Evolutionary conservation across 768 basidiomycete genomes (phyloP).

Genomic region (Lactarius indigo): DNA sequence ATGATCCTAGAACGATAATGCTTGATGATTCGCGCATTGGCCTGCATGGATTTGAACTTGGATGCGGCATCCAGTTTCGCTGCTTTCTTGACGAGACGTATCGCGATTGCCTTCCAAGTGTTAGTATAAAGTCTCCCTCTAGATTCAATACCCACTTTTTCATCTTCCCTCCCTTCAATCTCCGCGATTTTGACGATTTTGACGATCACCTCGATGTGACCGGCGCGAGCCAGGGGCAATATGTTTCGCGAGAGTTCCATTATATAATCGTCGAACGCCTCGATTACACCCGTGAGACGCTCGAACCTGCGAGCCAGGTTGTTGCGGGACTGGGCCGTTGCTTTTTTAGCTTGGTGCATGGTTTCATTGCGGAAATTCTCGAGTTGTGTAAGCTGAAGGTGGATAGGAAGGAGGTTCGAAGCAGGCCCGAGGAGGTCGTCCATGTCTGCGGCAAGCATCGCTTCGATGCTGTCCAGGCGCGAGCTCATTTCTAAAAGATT

Average conservation of each 20-base stretch:
- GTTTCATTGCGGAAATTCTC: constrained; percentile 94
- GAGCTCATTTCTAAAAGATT: constrained; percentile 91
- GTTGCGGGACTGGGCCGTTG: constrained; percentile 58
- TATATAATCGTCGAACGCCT: constrained; percentile 83
- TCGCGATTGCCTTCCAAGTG: constrained; percentile 75
- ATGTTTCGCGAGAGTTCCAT: constrained; percentile 71
- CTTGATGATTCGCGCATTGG: constrained; percentile 89
- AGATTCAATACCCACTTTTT: constrained; percentile 59
- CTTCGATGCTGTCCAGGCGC: constrained; percentile 74
- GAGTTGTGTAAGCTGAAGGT: constrained; percentile 88
- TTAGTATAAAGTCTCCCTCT: not conserved
- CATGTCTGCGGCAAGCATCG: constrained; percentile 71
- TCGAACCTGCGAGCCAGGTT: constrained; percentile 82
- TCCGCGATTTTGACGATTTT: constrained; percentile 92
- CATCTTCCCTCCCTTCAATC: constrained; percentile 87
- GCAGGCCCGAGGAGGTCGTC: constrained; percentile 81
- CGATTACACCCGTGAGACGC: constrained; percentile 73
- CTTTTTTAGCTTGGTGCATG: constrained; percentile 88
- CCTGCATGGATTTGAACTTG: constrained; percentile 91
- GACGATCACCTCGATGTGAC: constrained; percentile 83
- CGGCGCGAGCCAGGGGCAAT: constrained; percentile 74
- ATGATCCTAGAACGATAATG: constrained; percentile 90
- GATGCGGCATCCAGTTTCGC: constrained; percentile 90
- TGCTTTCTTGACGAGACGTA: constrained; percentile 90
- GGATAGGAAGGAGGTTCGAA: constrained; percentile 83